Evolutionary conservation across 129 eudicot genomes (phyloP), one percentile per base, ranked within the genome.

Genomic region (Flaveria brownii): DNA sequence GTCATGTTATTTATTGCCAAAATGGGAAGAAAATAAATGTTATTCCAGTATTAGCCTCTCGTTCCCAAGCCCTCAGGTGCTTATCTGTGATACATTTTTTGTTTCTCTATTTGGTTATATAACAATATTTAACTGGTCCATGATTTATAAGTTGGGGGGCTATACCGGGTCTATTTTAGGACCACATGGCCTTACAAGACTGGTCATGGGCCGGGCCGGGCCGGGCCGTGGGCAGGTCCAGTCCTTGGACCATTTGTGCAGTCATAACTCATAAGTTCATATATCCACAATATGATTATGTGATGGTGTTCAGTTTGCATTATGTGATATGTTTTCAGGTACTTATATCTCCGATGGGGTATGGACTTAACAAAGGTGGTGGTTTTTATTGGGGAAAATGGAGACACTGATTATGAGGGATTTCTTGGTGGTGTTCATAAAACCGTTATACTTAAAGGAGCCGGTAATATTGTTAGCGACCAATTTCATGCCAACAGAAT

Each of bases 291-390:
- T 30, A 30, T 30, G 36, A 30, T 30, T 30, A 30, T 30, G 41
- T 0, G 41, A 36, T 36, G 7, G 41, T 36, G 41, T 45, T 28
- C 69, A 56, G 3, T 73, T n/a, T 4, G 28, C 55, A 20, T 20
- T 20, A 11, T 20, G 20, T 23, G 64, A 61, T 39, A 51, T 66
- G 56, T 33, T 9, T 72, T 72, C 85, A 95, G 99, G 96, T 95
- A 95, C 75, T 75, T 95, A n/a, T 91, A 86, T 86, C 96, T 91
- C 2, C 99, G 97, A 20, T 95, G 99, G 99, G 97, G 96, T 11
- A 86, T 95, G 87, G 97, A 95, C 77, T 79, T 95, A 55, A 72
- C 97, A 9, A 95, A 91, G 47, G 84, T 88, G 82, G 94, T 88
- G 54, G 97, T 91, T 68, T 89, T 95, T 49, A 88, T 91, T 13